These are phyloP conservation scores for Mrakia gelida DNA, from an alignment of 768 basidiomycete species.

Conservation along the genomic window DNA sequence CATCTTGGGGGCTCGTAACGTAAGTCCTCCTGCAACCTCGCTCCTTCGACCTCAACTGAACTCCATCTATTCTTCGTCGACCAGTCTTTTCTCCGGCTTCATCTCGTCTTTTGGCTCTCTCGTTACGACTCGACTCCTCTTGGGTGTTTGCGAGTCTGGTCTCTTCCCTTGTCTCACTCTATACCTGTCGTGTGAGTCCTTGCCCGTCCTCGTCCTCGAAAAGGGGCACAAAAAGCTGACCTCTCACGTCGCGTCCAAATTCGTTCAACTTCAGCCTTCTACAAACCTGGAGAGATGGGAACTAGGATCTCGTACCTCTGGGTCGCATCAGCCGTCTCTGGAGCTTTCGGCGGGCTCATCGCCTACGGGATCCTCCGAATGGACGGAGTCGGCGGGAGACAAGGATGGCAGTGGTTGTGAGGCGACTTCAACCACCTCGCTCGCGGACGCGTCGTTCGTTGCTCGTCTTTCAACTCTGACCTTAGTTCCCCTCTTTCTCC, in stretches of 20 bases:
- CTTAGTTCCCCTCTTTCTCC: background rate
- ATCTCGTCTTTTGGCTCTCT: constrained; percentile 9
- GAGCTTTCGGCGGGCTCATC: constrained; percentile 52
- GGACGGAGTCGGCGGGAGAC: constrained; percentile 47
- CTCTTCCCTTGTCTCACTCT: constrained; percentile 33
- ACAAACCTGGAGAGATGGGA: constrained; percentile 29
- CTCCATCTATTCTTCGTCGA: too few species aligned
- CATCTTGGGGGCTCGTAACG: constrained; percentile 13
- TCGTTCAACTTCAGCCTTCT: background rate
- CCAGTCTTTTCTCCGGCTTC: constrained; percentile 19
- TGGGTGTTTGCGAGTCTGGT: constrained; percentile 35
- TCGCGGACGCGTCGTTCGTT: background rate
- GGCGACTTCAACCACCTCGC: too few species aligned
- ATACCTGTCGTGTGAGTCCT: background rate
- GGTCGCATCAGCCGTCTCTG: constrained; percentile 33
- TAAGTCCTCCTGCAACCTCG: too few species aligned
- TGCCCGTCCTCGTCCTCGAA: too few species aligned
- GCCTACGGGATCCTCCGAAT: constrained; percentile 61
- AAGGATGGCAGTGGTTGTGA: background rate
- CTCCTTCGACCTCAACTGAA: too few species aligned
- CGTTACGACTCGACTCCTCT: constrained; percentile 30
- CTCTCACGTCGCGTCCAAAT: background rate
- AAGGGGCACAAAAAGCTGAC: too few species aligned
- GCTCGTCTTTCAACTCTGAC: background rate
- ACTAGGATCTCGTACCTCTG: constrained; percentile 33